These are phyloP conservation scores for Hyphodiscus sp. DNA, from an alignment of 2,329 filamentous ascomycete species.

Conservation along the genomic window DNA sequence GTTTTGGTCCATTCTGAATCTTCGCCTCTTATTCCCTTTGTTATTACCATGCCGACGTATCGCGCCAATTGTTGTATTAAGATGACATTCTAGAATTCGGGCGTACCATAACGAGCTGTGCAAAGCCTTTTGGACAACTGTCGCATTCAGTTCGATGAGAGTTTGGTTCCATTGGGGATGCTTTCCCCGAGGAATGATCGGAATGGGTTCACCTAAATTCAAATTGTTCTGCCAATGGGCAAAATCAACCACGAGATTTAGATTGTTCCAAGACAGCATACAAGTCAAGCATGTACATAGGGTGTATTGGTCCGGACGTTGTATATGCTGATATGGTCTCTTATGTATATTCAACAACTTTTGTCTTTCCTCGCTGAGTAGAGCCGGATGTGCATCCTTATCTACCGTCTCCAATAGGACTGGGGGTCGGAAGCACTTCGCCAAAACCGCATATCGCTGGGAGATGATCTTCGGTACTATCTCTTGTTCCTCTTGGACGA, in stretches of 20 bases:
- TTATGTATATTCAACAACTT: slow-evolving; percentile 34
- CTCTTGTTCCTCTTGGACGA: slow-evolving; percentile 36
- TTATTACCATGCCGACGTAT: slow-evolving; percentile 42
- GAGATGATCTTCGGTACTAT: slow-evolving; percentile 39
- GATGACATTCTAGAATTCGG: slow-evolving; percentile 40
- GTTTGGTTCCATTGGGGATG: slow-evolving; percentile 43
- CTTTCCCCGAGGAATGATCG: slow-evolving; percentile 42
- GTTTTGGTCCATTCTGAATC: slow-evolving; percentile 39
- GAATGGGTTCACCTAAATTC: slow-evolving; percentile 44
- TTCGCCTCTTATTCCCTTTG: slow-evolving; percentile 39
- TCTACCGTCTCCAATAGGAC: slow-evolving; percentile 37
- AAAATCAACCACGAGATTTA: slow-evolving; percentile 49
- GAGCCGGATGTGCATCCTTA: slow-evolving; percentile 29
- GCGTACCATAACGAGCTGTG: slow-evolving; percentile 44
- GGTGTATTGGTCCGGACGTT: slow-evolving; percentile 37
- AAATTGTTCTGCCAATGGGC: slow-evolving; percentile 48
- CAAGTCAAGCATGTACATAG: slow-evolving; percentile 53
- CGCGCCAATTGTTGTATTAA: slow-evolving; percentile 39
- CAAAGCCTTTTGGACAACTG: slow-evolving; percentile 40
- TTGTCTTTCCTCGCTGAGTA: slow-evolving; percentile 31
- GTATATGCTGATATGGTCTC: slow-evolving; percentile 46
- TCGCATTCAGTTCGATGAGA: slow-evolving; percentile 38
- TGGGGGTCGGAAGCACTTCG: slow-evolving; percentile 45
- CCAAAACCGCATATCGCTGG: slow-evolving; percentile 43
- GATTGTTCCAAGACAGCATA: slow-evolving; percentile 48